Evolutionary conservation across 306 rosid genomes (phyloP).

Genomic region (Cucurbita pepo): DNA sequence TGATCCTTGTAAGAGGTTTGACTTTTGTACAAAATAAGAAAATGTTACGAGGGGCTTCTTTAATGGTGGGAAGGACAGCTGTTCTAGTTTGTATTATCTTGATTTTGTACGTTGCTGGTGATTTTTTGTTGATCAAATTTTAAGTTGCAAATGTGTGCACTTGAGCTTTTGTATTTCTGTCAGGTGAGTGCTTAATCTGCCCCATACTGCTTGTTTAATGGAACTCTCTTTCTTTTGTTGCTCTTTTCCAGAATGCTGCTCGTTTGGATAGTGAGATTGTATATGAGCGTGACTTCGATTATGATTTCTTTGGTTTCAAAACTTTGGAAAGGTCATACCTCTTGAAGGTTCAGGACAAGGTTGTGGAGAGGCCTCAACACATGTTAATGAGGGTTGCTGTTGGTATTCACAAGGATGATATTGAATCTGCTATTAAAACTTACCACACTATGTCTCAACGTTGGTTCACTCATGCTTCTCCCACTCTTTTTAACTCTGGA

Average conservation of each 20-base stretch:
- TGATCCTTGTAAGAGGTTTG: too few species aligned
- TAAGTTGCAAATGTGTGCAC: neutral
- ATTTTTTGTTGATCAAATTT: neutral
- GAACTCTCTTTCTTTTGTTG: neutral
- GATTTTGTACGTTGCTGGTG: too few species aligned
- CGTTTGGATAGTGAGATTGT: conserved; percentile 91
- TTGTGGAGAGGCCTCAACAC: conserved; percentile 95
- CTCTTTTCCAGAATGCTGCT: conserved; percentile 47
- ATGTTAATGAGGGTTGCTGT: conserved; percentile 98
- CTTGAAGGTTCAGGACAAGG: conserved; percentile 65
- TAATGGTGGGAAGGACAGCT: neutral
- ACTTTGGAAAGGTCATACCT: conserved; percentile 94
- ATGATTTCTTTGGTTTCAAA: conserved; percentile 92
- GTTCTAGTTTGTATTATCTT: neutral
- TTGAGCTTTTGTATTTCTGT: neutral
- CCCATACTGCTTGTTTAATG: neutral
- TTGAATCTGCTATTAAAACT: conserved; percentile 70
- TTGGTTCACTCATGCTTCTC: conserved; percentile 98
- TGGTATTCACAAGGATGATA: conserved; percentile 84
- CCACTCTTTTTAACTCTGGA: conserved; percentile 92
- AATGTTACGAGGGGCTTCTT: too few species aligned
- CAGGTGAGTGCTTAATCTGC: neutral
- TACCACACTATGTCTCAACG: conserved; percentile 90
- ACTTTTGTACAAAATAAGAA: too few species aligned
- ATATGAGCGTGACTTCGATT: conserved; percentile 92